Evolutionary conservation across 768 basidiomycete species (phyloP).

Genomic region (Trametes villosa): DNA sequence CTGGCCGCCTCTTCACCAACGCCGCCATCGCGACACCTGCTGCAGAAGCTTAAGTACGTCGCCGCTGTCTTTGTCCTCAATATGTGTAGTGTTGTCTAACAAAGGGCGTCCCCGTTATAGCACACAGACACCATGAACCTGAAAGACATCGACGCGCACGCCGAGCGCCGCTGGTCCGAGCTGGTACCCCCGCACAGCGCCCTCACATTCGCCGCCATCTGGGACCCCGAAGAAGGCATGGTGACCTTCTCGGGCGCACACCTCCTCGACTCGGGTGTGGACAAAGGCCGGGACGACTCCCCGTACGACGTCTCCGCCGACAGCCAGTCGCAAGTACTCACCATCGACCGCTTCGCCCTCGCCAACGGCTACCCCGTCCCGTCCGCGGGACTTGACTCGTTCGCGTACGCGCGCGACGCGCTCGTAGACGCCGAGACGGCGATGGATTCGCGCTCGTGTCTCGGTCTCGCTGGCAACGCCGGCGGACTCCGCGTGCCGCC

Average conservation of each 20-base stretch:
- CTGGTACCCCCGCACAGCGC: constrained; percentile 58
- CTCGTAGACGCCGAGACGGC: constrained; percentile 26
- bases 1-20: not conserved
- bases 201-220: constrained; percentile 62
- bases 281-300: constrained; percentile 19
- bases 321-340: constrained; percentile 32
- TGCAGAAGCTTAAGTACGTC: constrained; percentile 3
- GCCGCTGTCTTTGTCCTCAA: not conserved
- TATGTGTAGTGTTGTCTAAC: not conserved
- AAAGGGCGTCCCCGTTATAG: not conserved
- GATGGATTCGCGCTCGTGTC: constrained; percentile 26
- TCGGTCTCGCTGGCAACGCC: constrained; percentile 7
- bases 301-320: constrained; percentile 31
- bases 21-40: not conserved
- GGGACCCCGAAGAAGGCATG: constrained; percentile 61
- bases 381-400: constrained; percentile 16
- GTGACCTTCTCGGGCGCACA: constrained; percentile 58
- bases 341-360: constrained; percentile 31
- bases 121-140: constrained; percentile 11
- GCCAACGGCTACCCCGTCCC: constrained; percentile 13
- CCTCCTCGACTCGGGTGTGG: constrained; percentile 40
- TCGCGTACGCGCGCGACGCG: constrained; percentile 28
- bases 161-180: constrained; percentile 54
- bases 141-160: constrained; percentile 15
- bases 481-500: constrained; percentile 19